Percentiles rank a stretch among this genome's conserved stretches.
phyloP scores from a whole-genome alignment of 2,329 filamentous ascomycete species.

The Geosmithia flava region DNA sequence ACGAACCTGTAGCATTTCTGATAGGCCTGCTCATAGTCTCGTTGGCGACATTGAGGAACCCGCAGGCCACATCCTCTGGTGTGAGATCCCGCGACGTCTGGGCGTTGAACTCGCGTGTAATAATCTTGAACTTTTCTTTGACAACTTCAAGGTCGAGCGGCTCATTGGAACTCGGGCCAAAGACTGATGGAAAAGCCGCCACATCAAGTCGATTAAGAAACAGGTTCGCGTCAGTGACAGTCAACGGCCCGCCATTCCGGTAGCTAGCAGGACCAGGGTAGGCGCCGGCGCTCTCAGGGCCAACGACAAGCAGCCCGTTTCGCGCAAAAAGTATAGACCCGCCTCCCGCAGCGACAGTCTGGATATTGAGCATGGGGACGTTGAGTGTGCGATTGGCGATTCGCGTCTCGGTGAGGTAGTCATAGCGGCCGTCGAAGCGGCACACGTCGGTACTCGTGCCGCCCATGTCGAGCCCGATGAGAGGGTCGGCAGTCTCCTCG shows the following conservation, averaged over 20 bases:
- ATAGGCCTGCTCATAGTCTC: slow-evolving; percentile 69
- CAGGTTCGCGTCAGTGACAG: slow-evolving; percentile 60
- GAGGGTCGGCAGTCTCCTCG: slow-evolving; percentile 47
- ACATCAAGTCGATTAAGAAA: slow-evolving; percentile 45
- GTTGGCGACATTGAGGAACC: slow-evolving; percentile 65
- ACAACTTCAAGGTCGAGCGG: slow-evolving; percentile 25
- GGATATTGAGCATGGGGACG: slow-evolving; percentile 60
- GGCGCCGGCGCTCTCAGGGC: slow-evolving; percentile 58
- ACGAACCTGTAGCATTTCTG: slow-evolving; percentile 7
- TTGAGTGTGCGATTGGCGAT: slow-evolving; percentile 60
- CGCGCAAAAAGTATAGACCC: slow-evolving; percentile 47
- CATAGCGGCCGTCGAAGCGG: slow-evolving; percentile 55
- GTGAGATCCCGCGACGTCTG: slow-evolving; percentile 17
- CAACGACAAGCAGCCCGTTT: slow-evolving; percentile 58
- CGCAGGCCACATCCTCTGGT: slow-evolving; percentile 40
- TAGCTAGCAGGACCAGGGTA: slow-evolving; percentile 62
- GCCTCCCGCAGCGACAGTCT: slow-evolving; percentile 46
- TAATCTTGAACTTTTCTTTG: slow-evolving; percentile 20
- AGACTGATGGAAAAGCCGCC: slow-evolving; percentile 59
- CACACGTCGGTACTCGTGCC: slow-evolving; percentile 63
- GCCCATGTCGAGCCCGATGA: slow-evolving; percentile 37
- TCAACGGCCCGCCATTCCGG: slow-evolving; percentile 56
- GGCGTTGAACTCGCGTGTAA: slow-evolving; percentile 25
- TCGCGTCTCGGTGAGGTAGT: slow-evolving; percentile 59
- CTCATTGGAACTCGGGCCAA: slow-evolving; percentile 20